Base-by-base conservation (phyloP, 1,284 basidiomycete species). In the Afroboletus lepidellus region DNA sequence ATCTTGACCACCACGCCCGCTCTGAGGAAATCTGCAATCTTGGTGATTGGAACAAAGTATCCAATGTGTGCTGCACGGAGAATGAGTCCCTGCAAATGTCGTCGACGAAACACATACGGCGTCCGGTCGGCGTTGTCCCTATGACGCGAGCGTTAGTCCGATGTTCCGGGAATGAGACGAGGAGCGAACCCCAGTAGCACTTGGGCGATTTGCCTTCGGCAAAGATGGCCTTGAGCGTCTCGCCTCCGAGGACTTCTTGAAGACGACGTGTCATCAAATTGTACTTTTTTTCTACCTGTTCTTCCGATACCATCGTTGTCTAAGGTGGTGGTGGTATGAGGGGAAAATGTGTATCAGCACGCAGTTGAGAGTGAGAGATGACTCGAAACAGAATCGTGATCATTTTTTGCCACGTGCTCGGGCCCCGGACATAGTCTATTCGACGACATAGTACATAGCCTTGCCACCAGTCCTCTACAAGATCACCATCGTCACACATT, bases 21-120 rank as follows among this genome's bases (percentile, higher is more conserved):
- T 38, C 85, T 82, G 48, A 99, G 74, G 71, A 99, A 99, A 76
- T 99, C 97, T 33, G 95, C 94, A 52, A 98, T 94, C 77, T 99
- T 99, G 45, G 86, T 88, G 53, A 99, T 75, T 4, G 97, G 87
- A 0, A 97, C 96, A 69, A 98, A 94, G 78, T 99, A 99, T 12
- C 93, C 97, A 56, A 99, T 89, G 66, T 99, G 96, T 21, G 94
- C 94, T 97, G 62, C 54, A 46, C 11, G 23, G 3, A n/a, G 18
- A n/a, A 45, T 52, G 38, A 62, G 42, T 11, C 8, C 4, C 36
- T 8, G 27, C 3, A 41, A 39, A 3, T 12, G 5, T 44, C 13
- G 24, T 32, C 30, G 48, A n/a, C 32, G 41, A 18, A 29, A 7
- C 25, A 74, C 91, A 72, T 70, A 96, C 93, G 96, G 74, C 94